Percentiles rank a stretch among this genome's conserved stretches.
Conservation (phyloP, 805 yeast genomes). For the Aciculoconidium aculeatum region DNA sequence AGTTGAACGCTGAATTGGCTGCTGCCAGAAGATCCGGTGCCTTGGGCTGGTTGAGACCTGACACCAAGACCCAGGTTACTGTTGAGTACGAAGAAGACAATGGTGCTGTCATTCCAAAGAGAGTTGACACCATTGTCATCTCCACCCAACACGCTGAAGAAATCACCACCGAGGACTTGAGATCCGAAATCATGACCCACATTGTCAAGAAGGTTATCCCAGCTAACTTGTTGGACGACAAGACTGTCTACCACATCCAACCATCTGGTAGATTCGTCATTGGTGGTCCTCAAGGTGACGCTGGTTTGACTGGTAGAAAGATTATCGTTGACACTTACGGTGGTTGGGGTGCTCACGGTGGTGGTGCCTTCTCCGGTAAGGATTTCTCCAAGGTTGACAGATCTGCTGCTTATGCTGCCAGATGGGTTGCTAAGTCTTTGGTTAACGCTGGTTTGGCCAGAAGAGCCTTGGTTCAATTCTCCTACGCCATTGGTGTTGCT, state of each 20-base stretch:
- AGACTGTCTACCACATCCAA: conserved; percentile 96
- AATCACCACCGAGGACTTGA: conserved; percentile 88
- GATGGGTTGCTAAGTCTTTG: conserved; percentile 99
- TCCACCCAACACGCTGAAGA: conserved; percentile 98
- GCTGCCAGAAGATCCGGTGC: conserved; percentile 95
- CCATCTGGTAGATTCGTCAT: conserved; percentile 99
- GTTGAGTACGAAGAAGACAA: conserved; percentile 90
- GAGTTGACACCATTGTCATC: conserved; percentile 96
- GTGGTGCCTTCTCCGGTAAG: conserved; percentile 99
- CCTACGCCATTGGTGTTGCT: conserved; percentile 99
- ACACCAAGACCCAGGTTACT: conserved; percentile 99
- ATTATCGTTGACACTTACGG: conserved; percentile 99
- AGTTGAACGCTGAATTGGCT: conserved; percentile 94
- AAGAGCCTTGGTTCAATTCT: conserved; percentile 97
- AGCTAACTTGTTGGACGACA: conserved; percentile 82
- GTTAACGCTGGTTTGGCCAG: conserved; percentile 92
- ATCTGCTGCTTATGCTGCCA: conserved; percentile 99
- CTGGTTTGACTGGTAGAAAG: conserved; percentile 99
- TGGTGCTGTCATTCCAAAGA: conserved; percentile 92
- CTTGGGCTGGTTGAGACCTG: conserved; percentile 97
- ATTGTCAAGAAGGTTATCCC: conserved; percentile 92
- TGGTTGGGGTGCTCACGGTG: conserved; percentile 99
- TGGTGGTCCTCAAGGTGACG: conserved; percentile 99
- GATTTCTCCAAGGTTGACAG: conserved; percentile 99
- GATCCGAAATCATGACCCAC: conserved; percentile 70